These are phyloP conservation scores for Curvularia lunata DNA, from an alignment of 2,329 filamentous ascomycete species.

Conservation along the genomic window DNA sequence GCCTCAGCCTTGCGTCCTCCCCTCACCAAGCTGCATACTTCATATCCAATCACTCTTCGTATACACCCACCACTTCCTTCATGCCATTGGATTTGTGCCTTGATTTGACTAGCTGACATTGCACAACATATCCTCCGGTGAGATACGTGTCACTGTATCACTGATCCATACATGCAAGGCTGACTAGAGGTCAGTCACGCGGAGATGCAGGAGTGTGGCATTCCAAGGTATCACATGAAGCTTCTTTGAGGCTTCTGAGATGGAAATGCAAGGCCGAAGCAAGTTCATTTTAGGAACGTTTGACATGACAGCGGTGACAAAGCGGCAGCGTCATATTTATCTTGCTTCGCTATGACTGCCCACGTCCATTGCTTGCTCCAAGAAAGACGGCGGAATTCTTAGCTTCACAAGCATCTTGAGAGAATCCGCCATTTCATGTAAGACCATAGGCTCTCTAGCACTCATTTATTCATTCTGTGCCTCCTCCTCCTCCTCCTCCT, in stretches of 20 bases:
- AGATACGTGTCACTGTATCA: not conserved
- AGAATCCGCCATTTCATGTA: not conserved
- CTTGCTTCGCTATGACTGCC: not conserved
- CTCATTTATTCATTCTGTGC: not conserved
- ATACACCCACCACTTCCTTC: not conserved
- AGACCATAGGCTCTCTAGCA: no score
- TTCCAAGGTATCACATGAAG: not conserved
- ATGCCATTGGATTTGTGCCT: not conserved
- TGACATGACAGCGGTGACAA: not conserved
- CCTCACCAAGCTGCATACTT: not conserved
- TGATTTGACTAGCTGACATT: not conserved
- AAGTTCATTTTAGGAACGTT: not conserved
- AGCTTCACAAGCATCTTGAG: not conserved
- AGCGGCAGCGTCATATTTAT: not conserved
- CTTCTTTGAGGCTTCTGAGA: no score
- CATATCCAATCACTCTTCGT: not conserved
- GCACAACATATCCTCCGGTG: not conserved
- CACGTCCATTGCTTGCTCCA: not conserved
- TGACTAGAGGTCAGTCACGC: not conserved
- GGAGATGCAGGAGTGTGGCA: not conserved
- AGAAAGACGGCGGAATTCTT: not conserved
- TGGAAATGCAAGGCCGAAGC: no score
- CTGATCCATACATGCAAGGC: not conserved
- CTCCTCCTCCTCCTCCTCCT: not conserved
- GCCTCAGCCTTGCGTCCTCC: not conserved